Evolutionary conservation across 2,329 filamentous ascomycete species (phyloP).

Genomic region (Clarireedia sp.): DNA sequence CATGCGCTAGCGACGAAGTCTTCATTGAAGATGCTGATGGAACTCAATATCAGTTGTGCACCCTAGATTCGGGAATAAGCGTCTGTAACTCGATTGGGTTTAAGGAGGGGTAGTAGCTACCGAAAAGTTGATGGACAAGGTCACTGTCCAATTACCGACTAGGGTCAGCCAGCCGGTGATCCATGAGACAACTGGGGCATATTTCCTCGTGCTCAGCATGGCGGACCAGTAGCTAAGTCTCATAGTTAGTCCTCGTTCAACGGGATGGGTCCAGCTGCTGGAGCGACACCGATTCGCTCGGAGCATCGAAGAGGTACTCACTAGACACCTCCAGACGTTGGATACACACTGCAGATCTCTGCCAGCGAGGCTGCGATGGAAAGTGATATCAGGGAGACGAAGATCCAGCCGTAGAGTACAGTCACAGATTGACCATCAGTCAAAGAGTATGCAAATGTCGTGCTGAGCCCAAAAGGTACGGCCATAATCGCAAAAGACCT

Average conservation of each 20-base stretch:
- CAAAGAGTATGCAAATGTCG: slow-evolving; percentile 61
- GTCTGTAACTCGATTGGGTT: background rate
- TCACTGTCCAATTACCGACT: slow-evolving; percentile 64
- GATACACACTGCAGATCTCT: slow-evolving; percentile 62
- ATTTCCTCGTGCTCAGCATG: slow-evolving; percentile 57
- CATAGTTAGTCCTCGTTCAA: background rate
- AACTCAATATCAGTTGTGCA: slow-evolving; percentile 57
- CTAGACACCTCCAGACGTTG: slow-evolving; percentile 61
- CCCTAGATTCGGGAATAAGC: slow-evolving; percentile 36
- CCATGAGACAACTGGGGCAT: slow-evolving; percentile 59
- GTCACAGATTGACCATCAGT: slow-evolving; percentile 62
- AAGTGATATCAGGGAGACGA: slow-evolving; percentile 55
- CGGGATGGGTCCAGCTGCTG: background rate
- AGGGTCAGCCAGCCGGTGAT: slow-evolving; percentile 65
- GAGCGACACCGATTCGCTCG: background rate
- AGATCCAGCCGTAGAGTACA: slow-evolving; percentile 62
- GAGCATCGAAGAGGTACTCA: background rate
- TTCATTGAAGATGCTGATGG: slow-evolving; percentile 63
- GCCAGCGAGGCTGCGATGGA: slow-evolving; percentile 58
- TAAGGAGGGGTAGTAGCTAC: background rate
- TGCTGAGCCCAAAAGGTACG: slow-evolving; percentile 42
- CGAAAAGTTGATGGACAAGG: slow-evolving; percentile 41
- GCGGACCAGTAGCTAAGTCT: slow-evolving; percentile 51
- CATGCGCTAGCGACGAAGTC: slow-evolving; percentile 58
- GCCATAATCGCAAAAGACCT: slow-evolving; percentile 68